Evolutionary conservation across 257 asterid species (phyloP), one percentile per base, ranked within the genome.

Genomic region (Apocynum venetum): DNA sequence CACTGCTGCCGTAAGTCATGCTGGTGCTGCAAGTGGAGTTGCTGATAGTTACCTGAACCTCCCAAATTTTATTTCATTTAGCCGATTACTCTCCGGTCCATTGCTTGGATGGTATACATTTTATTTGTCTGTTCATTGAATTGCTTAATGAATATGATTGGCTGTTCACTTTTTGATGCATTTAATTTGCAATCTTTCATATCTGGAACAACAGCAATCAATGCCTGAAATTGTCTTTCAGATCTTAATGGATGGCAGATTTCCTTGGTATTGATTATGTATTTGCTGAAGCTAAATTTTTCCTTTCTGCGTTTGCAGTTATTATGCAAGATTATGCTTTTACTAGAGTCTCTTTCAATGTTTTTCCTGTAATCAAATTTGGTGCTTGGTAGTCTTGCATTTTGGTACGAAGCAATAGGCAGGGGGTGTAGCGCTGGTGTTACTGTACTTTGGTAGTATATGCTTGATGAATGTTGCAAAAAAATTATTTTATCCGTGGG

Each of bases 81-180:
- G 87, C 46, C 86, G 99, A 80, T 69, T 95, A 92, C 90, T 91
- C 17, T 91, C 97, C 20, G 99, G 99, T 48, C 98, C 99, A 44
- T 64, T 93, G 83, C 89, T 95, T 52, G 97, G 93, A 80, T 95
- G 99, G 99, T 95, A 82, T 64, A 83, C 35, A 71, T 72, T 74
- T 36, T 14, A 8, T 72, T 49, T 71, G 72, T 74, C 35, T 55
- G 6, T 41, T 44, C 6, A 35, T 3, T 10, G 47, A 49, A 65
- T 41, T 52, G 60, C 35, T 59, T 14, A 2, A 17, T 67, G 17
- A 19, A 14, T 70, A 53, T 5, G 35, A 38, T 41, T 13, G 43
- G 0, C 9, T 52, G 25, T 67, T 53, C 15, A 12, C n/a, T 31
- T 25, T 61, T 17, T 75, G 12, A 35, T 59, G 13, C 44, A 12